Conservation (phyloP, 768 basidiomycete species). For the Gautieria morchelliformis region DNA sequence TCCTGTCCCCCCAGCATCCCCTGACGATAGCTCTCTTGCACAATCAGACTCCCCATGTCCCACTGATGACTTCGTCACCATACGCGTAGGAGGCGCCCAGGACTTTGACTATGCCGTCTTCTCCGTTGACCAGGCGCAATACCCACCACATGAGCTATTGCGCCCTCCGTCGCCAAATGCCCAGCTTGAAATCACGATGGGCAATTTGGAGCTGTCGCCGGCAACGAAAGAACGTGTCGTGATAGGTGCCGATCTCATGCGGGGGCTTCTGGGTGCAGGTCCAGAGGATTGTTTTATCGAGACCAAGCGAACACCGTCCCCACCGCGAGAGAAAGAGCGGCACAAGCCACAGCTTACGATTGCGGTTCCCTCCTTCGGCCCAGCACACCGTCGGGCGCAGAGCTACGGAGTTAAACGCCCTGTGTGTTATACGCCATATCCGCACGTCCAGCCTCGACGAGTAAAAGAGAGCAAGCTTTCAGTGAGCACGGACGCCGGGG, state of each 20-base stretch:
- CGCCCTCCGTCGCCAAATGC: slow-evolving; percentile 3
- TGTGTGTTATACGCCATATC: background rate
- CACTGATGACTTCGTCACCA: background rate
- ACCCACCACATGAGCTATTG: background rate
- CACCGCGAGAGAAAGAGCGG: background rate
- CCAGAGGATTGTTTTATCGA: background rate
- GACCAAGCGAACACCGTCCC: background rate
- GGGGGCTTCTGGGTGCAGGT: background rate
- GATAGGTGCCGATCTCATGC: slow-evolving; percentile 6
- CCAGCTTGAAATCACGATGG: slow-evolving; percentile 1
- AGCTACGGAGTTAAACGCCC: background rate
- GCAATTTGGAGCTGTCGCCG: background rate
- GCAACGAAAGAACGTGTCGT: background rate
- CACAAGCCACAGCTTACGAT: slow-evolving; percentile 5
- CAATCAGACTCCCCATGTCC: background rate
- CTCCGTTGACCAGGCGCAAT: background rate
- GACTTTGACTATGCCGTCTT: background rate
- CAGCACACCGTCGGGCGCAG: background rate
- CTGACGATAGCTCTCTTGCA: background rate
- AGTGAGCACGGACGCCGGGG: background rate
- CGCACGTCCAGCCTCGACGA: background rate
- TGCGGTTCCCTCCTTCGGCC: background rate
- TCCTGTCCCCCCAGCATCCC: background rate
- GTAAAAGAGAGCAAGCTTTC: no score
- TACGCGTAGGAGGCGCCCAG: background rate